Evolutionary conservation across 2,329 filamentous ascomycete genomes (phyloP).

Genomic region (Xylaria sp.): DNA sequence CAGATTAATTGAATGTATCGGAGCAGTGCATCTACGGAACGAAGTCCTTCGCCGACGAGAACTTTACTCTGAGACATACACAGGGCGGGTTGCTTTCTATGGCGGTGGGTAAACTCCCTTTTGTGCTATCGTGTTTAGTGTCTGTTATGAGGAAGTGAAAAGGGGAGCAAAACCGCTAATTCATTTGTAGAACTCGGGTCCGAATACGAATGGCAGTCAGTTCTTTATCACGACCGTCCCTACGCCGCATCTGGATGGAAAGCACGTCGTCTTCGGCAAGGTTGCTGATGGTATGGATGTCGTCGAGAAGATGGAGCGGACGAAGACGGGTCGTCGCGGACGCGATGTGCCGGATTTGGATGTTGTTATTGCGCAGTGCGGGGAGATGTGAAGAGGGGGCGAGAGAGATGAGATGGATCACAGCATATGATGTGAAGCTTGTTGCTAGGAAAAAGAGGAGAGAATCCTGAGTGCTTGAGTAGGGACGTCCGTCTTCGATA

Average conservation of each 20-base stretch:
- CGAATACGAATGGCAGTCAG: constrained; percentile 92
- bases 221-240: constrained; percentile 96
- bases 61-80: constrained; percentile 83
- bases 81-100: constrained; percentile 85
- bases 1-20: background rate
- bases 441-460: background rate
- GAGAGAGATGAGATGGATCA: background rate
- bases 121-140: too few species aligned
- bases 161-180: background rate
- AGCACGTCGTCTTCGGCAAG: constrained; percentile 95
- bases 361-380: constrained; percentile 85
- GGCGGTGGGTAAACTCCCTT: constrained; percentile 74
- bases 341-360: constrained; percentile 87
- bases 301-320: constrained; percentile 90
- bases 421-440: background rate
- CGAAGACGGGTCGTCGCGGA: constrained; percentile 77
- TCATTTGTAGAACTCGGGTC: constrained; percentile 77
- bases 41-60: constrained; percentile 88
- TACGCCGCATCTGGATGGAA: constrained; percentile 88
- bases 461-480: background rate
- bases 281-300: constrained; percentile 92
- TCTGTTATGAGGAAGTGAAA: too few species aligned
- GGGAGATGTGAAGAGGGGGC: constrained; percentile 77
- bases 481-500: background rate
- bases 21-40: constrained; percentile 80